Conservation (phyloP, 2,329 filamentous ascomycete genomes). For the Calonectria naviculata region DNA sequence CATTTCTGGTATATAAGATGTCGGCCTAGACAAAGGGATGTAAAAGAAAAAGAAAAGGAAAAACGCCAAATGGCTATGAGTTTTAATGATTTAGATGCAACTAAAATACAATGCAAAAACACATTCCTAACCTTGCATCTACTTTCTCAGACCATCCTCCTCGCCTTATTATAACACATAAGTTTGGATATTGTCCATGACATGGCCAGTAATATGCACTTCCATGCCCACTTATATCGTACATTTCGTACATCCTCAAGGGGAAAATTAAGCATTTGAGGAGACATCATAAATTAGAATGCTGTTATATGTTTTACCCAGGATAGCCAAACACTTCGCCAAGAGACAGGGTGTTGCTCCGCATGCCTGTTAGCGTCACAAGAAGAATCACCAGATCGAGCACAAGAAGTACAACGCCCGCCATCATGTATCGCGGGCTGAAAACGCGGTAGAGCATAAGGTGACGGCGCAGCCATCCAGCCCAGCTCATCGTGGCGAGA, state of each 20-base stretch:
- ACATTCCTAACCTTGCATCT: slow-evolving; percentile 1
- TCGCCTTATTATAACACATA: neutral
- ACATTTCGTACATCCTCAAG: slow-evolving; percentile 20
- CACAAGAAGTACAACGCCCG: slow-evolving; percentile 75
- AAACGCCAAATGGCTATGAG: slow-evolving; percentile 23
- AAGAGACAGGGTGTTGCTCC: slow-evolving; percentile 82
- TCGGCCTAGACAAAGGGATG: too few relatives aligned
- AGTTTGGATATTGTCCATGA: neutral
- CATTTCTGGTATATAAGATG: neutral
- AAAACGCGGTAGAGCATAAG: slow-evolving; percentile 98
- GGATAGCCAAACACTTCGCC: slow-evolving; percentile 90
- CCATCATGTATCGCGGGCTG: slow-evolving; percentile 89
- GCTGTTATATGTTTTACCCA: slow-evolving; percentile 49
- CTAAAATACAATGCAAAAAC: slow-evolving; percentile 8
- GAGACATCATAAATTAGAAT: neutral
- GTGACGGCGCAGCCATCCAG: slow-evolving; percentile 87
- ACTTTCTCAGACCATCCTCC: slow-evolving; percentile 11
- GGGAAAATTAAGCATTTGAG: neutral
- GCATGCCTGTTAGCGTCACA: slow-evolving; percentile 78
- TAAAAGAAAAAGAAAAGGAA: slow-evolving; percentile 10
- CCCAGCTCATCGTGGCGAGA: slow-evolving; percentile 90
- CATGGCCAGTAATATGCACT: neutral
- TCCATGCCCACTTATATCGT: slow-evolving; percentile 23
- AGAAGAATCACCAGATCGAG: slow-evolving; percentile 81
- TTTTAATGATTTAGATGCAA: slow-evolving; percentile 20